Conservation (phyloP, 306 rosid genomes). For the Cucurbita ficifolia region DNA sequence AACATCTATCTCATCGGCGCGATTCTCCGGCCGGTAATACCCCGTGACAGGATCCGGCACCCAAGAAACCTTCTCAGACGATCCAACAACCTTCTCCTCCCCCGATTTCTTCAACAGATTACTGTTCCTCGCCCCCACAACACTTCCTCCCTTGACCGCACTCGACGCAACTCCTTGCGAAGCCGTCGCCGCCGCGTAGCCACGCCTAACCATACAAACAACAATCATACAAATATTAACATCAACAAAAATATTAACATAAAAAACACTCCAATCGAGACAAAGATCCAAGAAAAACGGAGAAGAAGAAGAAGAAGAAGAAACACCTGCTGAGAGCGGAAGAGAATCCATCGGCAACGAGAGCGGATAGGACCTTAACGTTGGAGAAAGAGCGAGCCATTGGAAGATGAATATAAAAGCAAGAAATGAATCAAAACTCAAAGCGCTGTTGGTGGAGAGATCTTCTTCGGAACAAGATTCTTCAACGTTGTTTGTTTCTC, state of each 20-base stretch:
- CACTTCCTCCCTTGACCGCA: conserved; percentile 19
- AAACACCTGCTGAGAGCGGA: conserved; percentile 36
- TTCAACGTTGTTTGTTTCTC: neutral
- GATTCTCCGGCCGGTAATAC: conserved; percentile 63
- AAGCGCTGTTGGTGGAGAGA: neutral
- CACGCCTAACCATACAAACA: conserved; percentile 36
- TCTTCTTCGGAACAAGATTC: neutral
- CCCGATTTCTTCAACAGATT: conserved; percentile 26
- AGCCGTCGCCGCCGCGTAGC: conserved; percentile 40
- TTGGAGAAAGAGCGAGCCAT: conserved; percentile 78
- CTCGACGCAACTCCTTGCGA: conserved; percentile 29
- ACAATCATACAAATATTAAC: no score
- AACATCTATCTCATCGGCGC: conserved; percentile 40
- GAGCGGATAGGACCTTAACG: conserved; percentile 41
- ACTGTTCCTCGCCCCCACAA: conserved; percentile 9
- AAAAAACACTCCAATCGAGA: neutral
- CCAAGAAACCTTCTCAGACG: conserved; percentile 54
- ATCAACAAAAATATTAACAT: neutral
- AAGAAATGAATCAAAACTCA: no score
- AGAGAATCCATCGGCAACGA: conserved; percentile 30
- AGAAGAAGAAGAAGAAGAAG: no score
- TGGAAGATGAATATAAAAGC: neutral
- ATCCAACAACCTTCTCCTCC: conserved; percentile 15
- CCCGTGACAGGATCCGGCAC: conserved; percentile 88
- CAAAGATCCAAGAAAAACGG: neutral